phyloP scores from a whole-genome alignment of 78 protist genomes.

The Dictyostelium discoideum region dicty_2.7 NC_007088.5:3502501-3503000 shows the following conservation, averaged over 20 bases:
- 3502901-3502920: background rate
- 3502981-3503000: background rate
- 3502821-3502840: background rate
- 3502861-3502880: constrained; percentile 25
- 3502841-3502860: constrained; percentile 6
- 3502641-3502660: background rate
- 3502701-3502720: background rate
- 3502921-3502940: background rate
- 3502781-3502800: background rate
- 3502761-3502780: background rate
- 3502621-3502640: background rate
- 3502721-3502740: constrained; percentile 21
- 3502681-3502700: background rate
- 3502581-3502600: background rate
- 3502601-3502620: background rate
- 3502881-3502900: background rate
- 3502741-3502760: constrained; percentile 1
- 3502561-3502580: no score
- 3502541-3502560: no score
- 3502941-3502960: constrained; percentile 30
- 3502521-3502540: no score
- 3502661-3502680: background rate
- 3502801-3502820: background rate
- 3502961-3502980: background rate
- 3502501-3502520: background rate